These are phyloP conservation scores for Chionographis japonica DNA, from an alignment of 106 monocot species.

Conservation along the genomic window DNA sequence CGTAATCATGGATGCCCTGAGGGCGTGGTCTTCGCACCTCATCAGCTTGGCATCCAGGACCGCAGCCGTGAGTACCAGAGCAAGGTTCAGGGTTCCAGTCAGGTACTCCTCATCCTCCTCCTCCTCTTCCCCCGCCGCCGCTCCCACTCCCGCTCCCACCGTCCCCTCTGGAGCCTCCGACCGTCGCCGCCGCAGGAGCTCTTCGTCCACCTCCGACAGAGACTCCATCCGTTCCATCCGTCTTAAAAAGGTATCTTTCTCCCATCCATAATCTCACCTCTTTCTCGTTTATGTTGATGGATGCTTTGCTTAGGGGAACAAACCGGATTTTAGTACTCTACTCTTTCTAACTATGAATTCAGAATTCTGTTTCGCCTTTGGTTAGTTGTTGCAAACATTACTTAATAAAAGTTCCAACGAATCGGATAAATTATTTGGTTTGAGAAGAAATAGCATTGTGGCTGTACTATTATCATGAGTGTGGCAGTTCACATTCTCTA, in stretches of 20 bases:
- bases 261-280: neutral
- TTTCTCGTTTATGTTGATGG: neutral
- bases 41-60: slow-evolving; percentile 19
- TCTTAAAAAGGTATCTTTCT: slow-evolving; percentile 51
- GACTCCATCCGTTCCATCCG: slow-evolving; percentile 72
- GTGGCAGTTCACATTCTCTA: too few relatives aligned
- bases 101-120: slow-evolving; percentile 49
- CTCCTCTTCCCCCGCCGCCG: slow-evolving; percentile 13
- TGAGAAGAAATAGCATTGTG: too few relatives aligned
- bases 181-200: slow-evolving; percentile 41
- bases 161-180: neutral
- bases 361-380: too few relatives aligned
- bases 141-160: slow-evolving; percentile 7
- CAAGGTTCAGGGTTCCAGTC: slow-evolving; percentile 4
- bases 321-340: too few relatives aligned
- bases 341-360: too few relatives aligned
- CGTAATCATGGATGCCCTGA: slow-evolving; percentile 30
- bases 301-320: neutral
- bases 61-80: neutral
- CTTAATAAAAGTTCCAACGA: too few relatives aligned
- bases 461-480: too few relatives aligned
- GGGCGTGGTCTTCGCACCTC: slow-evolving; percentile 26
- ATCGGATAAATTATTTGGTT: too few relatives aligned
- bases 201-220: slow-evolving; percentile 60
- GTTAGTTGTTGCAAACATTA: too few relatives aligned